Evolutionary conservation across 202 grass and related monocot genomes (phyloP).

Genomic region (Schoenoplectus tabernaemontani): DNA sequence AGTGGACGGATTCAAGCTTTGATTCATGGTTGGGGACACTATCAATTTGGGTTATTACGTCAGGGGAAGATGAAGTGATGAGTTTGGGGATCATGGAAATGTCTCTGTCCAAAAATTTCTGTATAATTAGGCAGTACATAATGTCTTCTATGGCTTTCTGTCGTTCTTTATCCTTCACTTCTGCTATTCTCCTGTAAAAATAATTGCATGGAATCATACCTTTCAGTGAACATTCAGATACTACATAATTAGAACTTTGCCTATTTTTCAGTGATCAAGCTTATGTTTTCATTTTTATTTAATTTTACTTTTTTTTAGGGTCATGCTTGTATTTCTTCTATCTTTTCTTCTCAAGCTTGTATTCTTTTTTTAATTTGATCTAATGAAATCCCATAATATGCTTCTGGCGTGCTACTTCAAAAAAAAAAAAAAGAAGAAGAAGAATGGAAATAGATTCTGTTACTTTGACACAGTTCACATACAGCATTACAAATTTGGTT

Average conservation of each 20-base stretch:
- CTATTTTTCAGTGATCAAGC: too few relatives aligned
- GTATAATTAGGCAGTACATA: slow-evolving; percentile 75
- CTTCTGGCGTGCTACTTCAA: too few relatives aligned
- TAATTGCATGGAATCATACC: neutral
- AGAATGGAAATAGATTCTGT: neutral
- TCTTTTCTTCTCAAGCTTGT: too few relatives aligned
- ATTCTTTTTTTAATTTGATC: too few relatives aligned
- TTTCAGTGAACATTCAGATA: neutral
- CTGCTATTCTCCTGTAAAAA: slow-evolving; percentile 84
- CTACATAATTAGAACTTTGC: neutral
- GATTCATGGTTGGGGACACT: slow-evolving; percentile 57
- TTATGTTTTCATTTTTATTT: too few relatives aligned
- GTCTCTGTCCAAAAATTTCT: slow-evolving; percentile 79
- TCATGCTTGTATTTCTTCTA: too few relatives aligned
- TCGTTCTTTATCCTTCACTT: slow-evolving; percentile 94
- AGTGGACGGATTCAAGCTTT: slow-evolving; percentile 79
- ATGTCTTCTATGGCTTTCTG: slow-evolving; percentile 77
- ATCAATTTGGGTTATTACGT: slow-evolving; percentile 31
- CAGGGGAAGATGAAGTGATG: slow-evolving; percentile 35
- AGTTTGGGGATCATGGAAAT: slow-evolving; percentile 70
- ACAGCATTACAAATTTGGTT: neutral
- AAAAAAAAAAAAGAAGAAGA: too few relatives aligned
- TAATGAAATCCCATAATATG: too few relatives aligned
- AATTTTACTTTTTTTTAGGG: too few relatives aligned
- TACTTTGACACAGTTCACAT: too few relatives aligned